Conservation (phyloP, 1,139 yeast genomes). For the Saccharomyces hybrid region DNA sequence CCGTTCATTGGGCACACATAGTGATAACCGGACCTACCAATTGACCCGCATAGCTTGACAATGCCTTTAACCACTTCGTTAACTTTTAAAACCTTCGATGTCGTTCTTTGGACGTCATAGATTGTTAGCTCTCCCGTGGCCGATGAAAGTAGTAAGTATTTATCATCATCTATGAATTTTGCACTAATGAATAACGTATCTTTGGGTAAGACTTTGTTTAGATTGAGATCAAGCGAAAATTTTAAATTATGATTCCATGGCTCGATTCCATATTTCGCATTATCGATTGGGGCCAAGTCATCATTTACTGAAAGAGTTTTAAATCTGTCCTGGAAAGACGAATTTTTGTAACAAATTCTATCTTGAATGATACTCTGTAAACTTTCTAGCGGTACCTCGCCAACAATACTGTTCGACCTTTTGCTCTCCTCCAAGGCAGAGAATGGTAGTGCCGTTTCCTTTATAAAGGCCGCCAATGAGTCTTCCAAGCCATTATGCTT, state of each 20-base stretch:
- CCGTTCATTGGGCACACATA: constrained; percentile 37
- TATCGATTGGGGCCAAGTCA: neutral
- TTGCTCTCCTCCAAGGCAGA: constrained; percentile 9
- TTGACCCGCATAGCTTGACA: constrained; percentile 29
- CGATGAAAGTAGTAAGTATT: neutral
- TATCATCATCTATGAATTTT: neutral
- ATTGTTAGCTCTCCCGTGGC: constrained; percentile 12
- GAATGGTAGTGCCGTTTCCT: constrained; percentile 38
- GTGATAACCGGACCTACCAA: constrained; percentile 8
- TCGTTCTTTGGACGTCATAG: constrained; percentile 7
- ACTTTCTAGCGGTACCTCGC: constrained; percentile 32
- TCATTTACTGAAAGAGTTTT: neutral
- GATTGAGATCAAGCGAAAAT: neutral
- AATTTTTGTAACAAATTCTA: neutral
- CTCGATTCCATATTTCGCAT: neutral
- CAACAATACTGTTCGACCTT: constrained; percentile 11
- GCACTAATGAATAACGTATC: neutral
- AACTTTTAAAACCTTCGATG: neutral
- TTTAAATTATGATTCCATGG: neutral
- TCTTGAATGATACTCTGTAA: constrained; percentile 2
- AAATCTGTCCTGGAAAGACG: neutral
- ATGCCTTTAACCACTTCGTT: constrained; percentile 17
- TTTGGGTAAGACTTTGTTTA: neutral
- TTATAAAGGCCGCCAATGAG: constrained; percentile 44
- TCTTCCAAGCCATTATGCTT: constrained; percentile 38